phyloP scores from a whole-genome alignment of 1,139 yeast genomes.

The Magnusiomyces tetraspermus region DNA sequence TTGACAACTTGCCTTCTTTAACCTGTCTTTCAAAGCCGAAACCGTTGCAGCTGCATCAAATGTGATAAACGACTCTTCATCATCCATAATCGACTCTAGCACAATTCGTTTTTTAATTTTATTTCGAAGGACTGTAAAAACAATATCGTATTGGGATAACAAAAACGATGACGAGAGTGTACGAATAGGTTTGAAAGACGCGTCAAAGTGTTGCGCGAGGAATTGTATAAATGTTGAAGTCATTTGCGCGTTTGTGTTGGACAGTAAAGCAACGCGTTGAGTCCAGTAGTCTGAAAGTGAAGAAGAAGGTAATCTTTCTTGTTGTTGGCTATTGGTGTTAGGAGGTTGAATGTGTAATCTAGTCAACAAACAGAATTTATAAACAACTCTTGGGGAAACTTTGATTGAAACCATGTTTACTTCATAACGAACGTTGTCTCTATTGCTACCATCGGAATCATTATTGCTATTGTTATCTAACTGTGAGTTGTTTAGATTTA shows the following conservation, averaged over 20 bases:
- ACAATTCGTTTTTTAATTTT: not conserved
- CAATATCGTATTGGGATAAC: not conserved
- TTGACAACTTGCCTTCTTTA: not conserved
- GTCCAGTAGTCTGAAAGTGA: not conserved
- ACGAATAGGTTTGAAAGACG: not conserved
- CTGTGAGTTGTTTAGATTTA: too few species aligned
- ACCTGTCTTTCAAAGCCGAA: not conserved
- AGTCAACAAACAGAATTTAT: not conserved
- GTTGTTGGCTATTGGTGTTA: not conserved
- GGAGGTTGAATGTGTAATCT: not conserved
- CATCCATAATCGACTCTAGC: not conserved
- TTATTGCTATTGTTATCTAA: not conserved
- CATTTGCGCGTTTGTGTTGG: not conserved
- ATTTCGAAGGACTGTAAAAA: not conserved
- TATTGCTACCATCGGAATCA: too few species aligned
- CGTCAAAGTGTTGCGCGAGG: not conserved
- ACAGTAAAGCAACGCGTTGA: not conserved
- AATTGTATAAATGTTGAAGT: not conserved
- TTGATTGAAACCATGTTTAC: slow-evolving; percentile 1
- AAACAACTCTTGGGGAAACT: not conserved
- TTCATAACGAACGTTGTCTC: not conserved
- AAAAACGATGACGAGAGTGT: not conserved
- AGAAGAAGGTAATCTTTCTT: not conserved
- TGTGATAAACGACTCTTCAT: not conserved
- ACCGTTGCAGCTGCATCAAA: not conserved